Evolutionary conservation across 1,139 yeast genomes (phyloP).

Genomic region (Taphrina betulina): DNA sequence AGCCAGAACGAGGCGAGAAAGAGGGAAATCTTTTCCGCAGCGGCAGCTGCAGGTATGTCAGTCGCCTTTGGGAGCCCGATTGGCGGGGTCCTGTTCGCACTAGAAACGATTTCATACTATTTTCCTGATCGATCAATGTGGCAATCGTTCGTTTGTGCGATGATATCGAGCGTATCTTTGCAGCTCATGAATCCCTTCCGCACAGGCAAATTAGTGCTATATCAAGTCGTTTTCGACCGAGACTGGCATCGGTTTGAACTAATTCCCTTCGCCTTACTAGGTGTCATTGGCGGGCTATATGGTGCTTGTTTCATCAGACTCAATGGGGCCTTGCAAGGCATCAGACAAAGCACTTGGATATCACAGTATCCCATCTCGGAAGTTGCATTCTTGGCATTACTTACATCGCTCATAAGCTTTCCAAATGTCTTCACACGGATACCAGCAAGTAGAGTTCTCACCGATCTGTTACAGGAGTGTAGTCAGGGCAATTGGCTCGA

Average conservation of each 20-base stretch:
- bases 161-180: conserved; percentile 56
- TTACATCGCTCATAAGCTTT: conserved; percentile 55
- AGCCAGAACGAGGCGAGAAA: conserved; percentile 56
- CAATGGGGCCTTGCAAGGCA: conserved; percentile 45
- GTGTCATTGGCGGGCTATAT: conserved; percentile 58
- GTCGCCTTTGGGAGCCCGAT: conserved; percentile 69
- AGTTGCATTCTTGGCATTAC: conserved; percentile 51
- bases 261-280: conserved; percentile 52
- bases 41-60: conserved; percentile 71
- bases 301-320: conserved; percentile 59
- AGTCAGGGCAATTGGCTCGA: conserved; percentile 28
- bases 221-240: conserved; percentile 56
- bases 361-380: conserved; percentile 50
- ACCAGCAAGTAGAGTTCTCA: conserved; percentile 45
- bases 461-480: conserved; percentile 53
- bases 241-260: conserved; percentile 59
- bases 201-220: conserved; percentile 62
- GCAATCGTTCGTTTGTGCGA: conserved; percentile 61
- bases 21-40: conserved; percentile 61
- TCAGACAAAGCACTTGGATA: conserved; percentile 41
- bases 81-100: conserved; percentile 65
- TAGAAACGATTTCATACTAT: conserved; percentile 64
- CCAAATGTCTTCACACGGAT: conserved; percentile 57
- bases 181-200: conserved; percentile 62
- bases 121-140: conserved; percentile 60